Evolutionary conservation across 805 yeast genomes (phyloP), one percentile per base, ranked within the genome.

Genomic region (Ogataea paradorogensis): DNA sequence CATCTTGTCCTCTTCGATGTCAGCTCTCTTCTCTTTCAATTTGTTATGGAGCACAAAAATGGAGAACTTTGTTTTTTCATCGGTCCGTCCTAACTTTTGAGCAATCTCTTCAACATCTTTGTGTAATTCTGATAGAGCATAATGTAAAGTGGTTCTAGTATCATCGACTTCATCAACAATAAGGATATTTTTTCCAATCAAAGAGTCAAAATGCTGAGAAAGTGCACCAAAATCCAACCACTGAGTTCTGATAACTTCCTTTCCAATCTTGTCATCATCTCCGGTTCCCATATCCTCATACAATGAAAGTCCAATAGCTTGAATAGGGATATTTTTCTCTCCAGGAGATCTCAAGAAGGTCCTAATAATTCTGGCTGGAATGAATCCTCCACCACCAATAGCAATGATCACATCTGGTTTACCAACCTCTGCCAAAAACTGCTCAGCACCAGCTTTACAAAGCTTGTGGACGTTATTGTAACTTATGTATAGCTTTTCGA

Each of bases 111-210:
- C 64, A 31, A 85, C 80, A 48, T 78, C 84, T 59, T 80, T 78
- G 59, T 80, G 74, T 47, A 87, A 69, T 63, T 87, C 95, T 9
- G 78, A 69, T 27, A 86, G 75, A 2, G 95, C 95, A 56, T 86
- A 87, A 59, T 84, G 91, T 42, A 87, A 68, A 2, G 95, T 87
- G 38, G 95, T 87, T 71, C 95, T 82, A 16, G 95, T 85, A 60
- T 87, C 95, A 62, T 87, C 95, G 33, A 87, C 95, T 67, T 87
- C 95, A 62, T 87, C 95, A 25, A 87, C 93, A 53, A 87, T 84
- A 50, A 87, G 66, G 27, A 87, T 72, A 58, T 80, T 81, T 65
- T 86, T 87, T 52, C 95, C 95, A 43, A 87, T 81, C 47, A 87
- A 70, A 33, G 86, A 80, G 50, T 82, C 84, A 50, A 82, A 78